Conservation (phyloP, 805 yeast genomes). For the Schwanniomyces polymorphus region DNA sequence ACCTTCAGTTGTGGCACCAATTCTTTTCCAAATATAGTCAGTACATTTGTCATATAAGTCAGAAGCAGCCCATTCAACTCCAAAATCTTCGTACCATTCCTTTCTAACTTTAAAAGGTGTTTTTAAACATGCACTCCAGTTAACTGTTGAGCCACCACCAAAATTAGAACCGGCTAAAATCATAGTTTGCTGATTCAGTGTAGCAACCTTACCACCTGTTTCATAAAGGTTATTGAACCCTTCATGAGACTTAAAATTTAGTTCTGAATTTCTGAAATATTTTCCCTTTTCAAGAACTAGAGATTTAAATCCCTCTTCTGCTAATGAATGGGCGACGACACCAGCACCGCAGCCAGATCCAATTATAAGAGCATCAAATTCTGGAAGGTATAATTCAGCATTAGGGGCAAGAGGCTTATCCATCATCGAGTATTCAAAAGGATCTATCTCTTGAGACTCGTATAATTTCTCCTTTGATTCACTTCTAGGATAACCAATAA, state of each 20-base stretch:
- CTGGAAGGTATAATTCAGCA: constrained; percentile 32
- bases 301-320: constrained; percentile 41
- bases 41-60: constrained; percentile 43
- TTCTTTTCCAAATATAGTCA: constrained; percentile 45
- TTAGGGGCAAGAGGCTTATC: constrained; percentile 27
- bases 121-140: constrained; percentile 55
- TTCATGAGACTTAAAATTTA: constrained; percentile 34
- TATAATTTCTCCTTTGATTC: constrained; percentile 29
- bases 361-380: constrained; percentile 46
- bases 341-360: constrained; percentile 60
- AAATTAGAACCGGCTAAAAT: constrained; percentile 53
- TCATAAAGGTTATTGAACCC: constrained; percentile 42
- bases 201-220: constrained; percentile 32
- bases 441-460: constrained; percentile 23
- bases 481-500: constrained; percentile 38
- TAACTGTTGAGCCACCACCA: constrained; percentile 60
- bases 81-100: constrained; percentile 50
- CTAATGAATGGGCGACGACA: constrained; percentile 48
- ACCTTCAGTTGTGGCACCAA: constrained; percentile 45
- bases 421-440: constrained; percentile 28
- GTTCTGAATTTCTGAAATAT: constrained; percentile 36
- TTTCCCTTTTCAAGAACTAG: constrained; percentile 54
- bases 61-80: constrained; percentile 46
- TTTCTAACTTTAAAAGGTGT: constrained; percentile 51
- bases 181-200: constrained; percentile 31